Evolutionary conservation across 306 rosid genomes (phyloP).

Genomic region (Cicer judaicum): DNA sequence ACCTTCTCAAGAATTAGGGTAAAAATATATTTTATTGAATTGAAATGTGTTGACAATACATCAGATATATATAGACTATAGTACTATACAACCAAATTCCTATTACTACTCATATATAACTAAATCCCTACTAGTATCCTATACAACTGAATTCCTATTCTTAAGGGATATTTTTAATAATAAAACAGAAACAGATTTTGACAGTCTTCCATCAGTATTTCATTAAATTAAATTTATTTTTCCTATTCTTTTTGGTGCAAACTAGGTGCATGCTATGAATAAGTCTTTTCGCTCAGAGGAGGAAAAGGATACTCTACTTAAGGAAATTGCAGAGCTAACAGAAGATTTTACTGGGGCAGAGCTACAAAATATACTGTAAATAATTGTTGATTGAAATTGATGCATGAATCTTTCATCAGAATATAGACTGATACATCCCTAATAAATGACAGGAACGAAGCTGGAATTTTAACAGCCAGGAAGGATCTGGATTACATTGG

Average conservation of each 20-base stretch:
- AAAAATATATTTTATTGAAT: too few species aligned
- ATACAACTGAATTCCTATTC: too few species aligned
- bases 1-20: too few species aligned
- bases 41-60: too few species aligned
- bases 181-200: too few species aligned
- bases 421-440: slow-evolving; percentile 44
- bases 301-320: slow-evolving; percentile 73
- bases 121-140: too few species aligned
- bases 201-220: slow-evolving; percentile 36
- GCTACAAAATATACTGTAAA: slow-evolving; percentile 94
- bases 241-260: slow-evolving; percentile 34
- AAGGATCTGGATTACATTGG: slow-evolving; percentile 92
- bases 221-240: slow-evolving; percentile 14
- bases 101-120: too few species aligned
- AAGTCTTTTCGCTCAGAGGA: slow-evolving; percentile 82
- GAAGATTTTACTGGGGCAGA: slow-evolving; percentile 99
- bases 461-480: slow-evolving; percentile 99
- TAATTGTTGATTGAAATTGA: slow-evolving; percentile 35
- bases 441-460: slow-evolving; percentile 83
- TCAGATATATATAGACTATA: too few species aligned
- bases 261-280: slow-evolving; percentile 96
- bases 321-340: slow-evolving; percentile 83
- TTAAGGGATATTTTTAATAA: too few species aligned
- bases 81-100: too few species aligned
- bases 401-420: slow-evolving; percentile 33